phyloP scores from a whole-genome alignment of 768 basidiomycete species.

The Psilocybe cyanescens region DNA sequence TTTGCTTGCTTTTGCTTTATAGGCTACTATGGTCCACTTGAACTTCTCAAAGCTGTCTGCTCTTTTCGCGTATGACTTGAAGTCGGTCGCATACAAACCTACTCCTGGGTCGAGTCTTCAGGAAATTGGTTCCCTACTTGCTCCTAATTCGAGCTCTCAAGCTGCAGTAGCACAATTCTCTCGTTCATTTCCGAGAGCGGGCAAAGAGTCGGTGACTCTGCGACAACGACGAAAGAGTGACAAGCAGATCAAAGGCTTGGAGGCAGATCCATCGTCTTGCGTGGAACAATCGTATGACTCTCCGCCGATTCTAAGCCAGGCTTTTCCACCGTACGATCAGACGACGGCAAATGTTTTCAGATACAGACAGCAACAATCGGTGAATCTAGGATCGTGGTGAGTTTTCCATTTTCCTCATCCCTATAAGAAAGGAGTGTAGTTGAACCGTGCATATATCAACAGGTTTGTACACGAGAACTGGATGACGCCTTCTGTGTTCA shows the following conservation, averaged over 20 bases:
- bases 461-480: slow-evolving; percentile 79
- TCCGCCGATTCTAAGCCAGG: slow-evolving; percentile 32
- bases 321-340: slow-evolving; percentile 53
- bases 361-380: slow-evolving; percentile 65
- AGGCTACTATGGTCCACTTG: slow-evolving; percentile 19
- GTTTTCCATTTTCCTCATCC: slow-evolving; percentile 7
- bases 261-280: slow-evolving; percentile 12
- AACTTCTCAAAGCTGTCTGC: slow-evolving; percentile 14
- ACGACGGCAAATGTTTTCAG: slow-evolving; percentile 55
- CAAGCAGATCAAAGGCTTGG: not conserved
- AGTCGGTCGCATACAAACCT: slow-evolving; percentile 25
- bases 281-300: slow-evolving; percentile 33
- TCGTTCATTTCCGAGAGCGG: not conserved
- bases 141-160: not conserved
- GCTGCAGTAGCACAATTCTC: not conserved
- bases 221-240: not conserved
- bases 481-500: slow-evolving; percentile 73
- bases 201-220: not conserved
- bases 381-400: slow-evolving; percentile 70
- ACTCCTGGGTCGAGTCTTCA: slow-evolving; percentile 4
- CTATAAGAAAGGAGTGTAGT: not conserved
- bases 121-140: not conserved
- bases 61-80: slow-evolving; percentile 24
- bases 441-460: not conserved
- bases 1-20: not conserved